Conservation (phyloP, 2,329 filamentous ascomycete genomes). For the Aspergillus brasiliensis region DNA sequence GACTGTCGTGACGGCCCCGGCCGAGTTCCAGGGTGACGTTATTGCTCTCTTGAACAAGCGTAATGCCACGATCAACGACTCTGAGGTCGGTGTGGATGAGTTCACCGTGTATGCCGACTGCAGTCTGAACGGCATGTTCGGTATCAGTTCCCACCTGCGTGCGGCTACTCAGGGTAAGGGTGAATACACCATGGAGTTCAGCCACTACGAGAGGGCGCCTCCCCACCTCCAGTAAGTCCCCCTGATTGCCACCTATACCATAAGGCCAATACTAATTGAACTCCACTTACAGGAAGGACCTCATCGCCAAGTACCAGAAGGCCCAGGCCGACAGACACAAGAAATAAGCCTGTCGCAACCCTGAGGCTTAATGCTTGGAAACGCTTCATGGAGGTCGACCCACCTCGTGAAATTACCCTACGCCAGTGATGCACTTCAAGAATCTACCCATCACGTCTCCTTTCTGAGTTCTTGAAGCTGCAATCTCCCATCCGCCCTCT, state of each 20-base stretch:
- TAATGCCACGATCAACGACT: slow-evolving; percentile 91
- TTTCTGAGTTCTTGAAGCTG: not conserved
- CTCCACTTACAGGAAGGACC: slow-evolving; percentile 55
- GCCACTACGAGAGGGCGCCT: slow-evolving; percentile 86
- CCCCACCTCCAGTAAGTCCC: slow-evolving; percentile 79
- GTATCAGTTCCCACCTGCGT: slow-evolving; percentile 86
- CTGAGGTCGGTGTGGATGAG: slow-evolving; percentile 89
- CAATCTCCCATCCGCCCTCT: not conserved
- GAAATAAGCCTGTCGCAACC: slow-evolving; percentile 46
- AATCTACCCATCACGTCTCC: not conserved
- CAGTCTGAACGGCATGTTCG: slow-evolving; percentile 96
- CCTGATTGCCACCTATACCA: not conserved
- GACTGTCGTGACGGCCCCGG: slow-evolving; percentile 91
- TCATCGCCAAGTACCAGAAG: slow-evolving; percentile 69
- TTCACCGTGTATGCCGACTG: slow-evolving; percentile 92
- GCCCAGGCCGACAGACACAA: slow-evolving; percentile 65
- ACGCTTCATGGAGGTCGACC: not conserved
- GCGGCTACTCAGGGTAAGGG: slow-evolving; percentile 97
- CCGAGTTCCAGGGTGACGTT: slow-evolving; percentile 96
- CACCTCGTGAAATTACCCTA: not conserved
- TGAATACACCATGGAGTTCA: slow-evolving; percentile 98
- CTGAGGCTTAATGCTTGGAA: not conserved
- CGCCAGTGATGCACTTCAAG: not conserved
- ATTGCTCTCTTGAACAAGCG: slow-evolving; percentile 96
- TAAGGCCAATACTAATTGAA: slow-evolving; percentile 14